Conservation (phyloP, 495 filamentous ascomycete species). For the Rostrohypoxylon terebratum region DNA sequence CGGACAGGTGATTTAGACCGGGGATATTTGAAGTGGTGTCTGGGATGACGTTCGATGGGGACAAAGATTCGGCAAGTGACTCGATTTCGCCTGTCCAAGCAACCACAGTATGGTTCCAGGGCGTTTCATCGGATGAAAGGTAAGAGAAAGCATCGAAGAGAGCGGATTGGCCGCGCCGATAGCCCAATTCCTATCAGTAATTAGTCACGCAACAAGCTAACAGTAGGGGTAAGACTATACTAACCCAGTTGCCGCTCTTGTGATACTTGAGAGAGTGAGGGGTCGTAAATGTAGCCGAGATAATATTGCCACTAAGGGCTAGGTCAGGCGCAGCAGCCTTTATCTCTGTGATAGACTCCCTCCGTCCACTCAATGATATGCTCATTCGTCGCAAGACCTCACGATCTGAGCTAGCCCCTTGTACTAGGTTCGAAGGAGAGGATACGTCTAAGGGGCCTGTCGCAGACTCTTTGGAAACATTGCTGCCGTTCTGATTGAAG, state of each 20-base stretch:
- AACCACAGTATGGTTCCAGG: slow-evolving; percentile 88
- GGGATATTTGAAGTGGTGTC: slow-evolving; percentile 55
- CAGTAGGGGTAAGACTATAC: slow-evolving; percentile 39
- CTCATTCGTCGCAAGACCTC: slow-evolving; percentile 76
- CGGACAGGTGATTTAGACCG: slow-evolving; percentile 70
- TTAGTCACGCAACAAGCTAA: slow-evolving; percentile 21
- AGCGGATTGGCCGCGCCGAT: slow-evolving; percentile 85
- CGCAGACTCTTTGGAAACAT: slow-evolving; percentile 27
- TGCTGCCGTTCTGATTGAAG: slow-evolving; percentile 53
- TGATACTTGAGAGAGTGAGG: slow-evolving; percentile 78
- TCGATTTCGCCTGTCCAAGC: slow-evolving; percentile 95
- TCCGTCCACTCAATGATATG: slow-evolving; percentile 56
- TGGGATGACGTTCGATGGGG: slow-evolving; percentile 57
- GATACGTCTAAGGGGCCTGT: slow-evolving; percentile 23
- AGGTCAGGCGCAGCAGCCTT: slow-evolving; percentile 73
- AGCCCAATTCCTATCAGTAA: slow-evolving; percentile 69
- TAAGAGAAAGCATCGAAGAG: slow-evolving; percentile 89
- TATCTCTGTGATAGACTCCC: slow-evolving; percentile 66
- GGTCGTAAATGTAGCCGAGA: slow-evolving; percentile 87
- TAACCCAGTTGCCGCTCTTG: slow-evolving; percentile 79
- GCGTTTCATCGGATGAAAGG: slow-evolving; percentile 77
- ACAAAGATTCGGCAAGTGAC: slow-evolving; percentile 55
- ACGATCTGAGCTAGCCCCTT: slow-evolving; percentile 65
- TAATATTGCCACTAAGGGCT: slow-evolving; percentile 81
- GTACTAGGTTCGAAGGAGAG: slow-evolving; percentile 61